phyloP scores from a whole-genome alignment of 2,329 filamentous ascomycete genomes.

The Botrytis galanthina region DNA sequence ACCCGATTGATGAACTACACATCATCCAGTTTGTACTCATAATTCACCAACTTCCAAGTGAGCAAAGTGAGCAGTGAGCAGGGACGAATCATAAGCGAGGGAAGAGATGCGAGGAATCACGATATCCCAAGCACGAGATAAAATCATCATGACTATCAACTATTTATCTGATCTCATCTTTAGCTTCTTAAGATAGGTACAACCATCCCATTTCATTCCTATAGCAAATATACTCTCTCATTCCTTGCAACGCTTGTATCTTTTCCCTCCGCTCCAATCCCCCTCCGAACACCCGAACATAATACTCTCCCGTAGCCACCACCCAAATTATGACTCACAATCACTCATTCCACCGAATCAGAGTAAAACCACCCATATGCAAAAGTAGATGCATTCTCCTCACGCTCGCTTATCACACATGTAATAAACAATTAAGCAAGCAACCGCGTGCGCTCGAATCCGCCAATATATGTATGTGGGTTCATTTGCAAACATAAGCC shows the following conservation, averaged over 20 bases:
- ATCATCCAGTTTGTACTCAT: not conserved
- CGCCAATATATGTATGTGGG: slow-evolving; percentile 10
- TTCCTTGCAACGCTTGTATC: not conserved
- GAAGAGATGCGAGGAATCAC: not conserved
- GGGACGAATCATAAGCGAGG: not conserved
- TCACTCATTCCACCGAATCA: not conserved
- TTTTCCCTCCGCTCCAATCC: not conserved
- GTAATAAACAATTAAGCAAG: slow-evolving; percentile 12
- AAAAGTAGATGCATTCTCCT: not conserved
- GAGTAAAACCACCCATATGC: slow-evolving; percentile 15
- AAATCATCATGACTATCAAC: slow-evolving; percentile 8
- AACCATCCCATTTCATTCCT: not conserved
- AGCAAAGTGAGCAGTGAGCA: not conserved
- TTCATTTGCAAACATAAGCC: slow-evolving; percentile 7
- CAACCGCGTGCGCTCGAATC: not conserved
- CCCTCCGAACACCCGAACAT: not conserved
- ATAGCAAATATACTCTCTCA: slow-evolving; percentile 2
- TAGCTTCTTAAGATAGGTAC: not conserved
- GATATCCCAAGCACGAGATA: not conserved
- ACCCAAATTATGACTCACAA: slow-evolving; percentile 4
- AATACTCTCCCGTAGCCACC: too few species aligned
- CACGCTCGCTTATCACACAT: not conserved
- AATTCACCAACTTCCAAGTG: not conserved
- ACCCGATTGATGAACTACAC: not conserved
- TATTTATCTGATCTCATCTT: not conserved